phyloP scores from a whole-genome alignment of 2,329 filamentous ascomycete genomes.

The Zymoseptoria brevis region DNA sequence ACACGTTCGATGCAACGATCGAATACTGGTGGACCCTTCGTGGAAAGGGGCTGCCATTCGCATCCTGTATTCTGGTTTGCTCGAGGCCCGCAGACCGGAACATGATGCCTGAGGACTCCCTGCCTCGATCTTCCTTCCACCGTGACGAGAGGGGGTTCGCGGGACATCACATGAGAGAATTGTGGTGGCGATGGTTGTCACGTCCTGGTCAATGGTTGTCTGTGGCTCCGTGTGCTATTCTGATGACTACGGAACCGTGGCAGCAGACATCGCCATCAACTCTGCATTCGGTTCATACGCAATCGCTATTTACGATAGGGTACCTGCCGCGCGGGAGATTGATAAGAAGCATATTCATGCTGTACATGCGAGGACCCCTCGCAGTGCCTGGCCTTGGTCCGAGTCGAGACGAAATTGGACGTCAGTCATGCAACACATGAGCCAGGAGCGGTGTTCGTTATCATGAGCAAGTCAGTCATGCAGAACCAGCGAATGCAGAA shows the following conservation, averaged over 20 bases:
- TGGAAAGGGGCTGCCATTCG: neutral
- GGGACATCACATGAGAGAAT: neutral
- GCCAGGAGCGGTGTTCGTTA: too few species aligned
- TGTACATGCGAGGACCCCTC: too few species aligned
- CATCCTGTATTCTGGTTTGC: neutral
- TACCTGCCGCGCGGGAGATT: too few species aligned
- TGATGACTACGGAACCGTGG: neutral
- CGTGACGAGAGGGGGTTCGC: neutral
- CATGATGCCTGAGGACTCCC: neutral
- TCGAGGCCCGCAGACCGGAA: neutral
- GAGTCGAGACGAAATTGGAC: too few species aligned
- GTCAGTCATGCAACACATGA: too few species aligned
- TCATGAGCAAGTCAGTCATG: too few species aligned
- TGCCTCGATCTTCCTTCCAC: neutral
- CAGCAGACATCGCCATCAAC: neutral
- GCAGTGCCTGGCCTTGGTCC: too few species aligned
- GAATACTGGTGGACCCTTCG: neutral
- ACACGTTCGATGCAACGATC: neutral
- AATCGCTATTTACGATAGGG: too few species aligned
- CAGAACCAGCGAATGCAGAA: too few species aligned
- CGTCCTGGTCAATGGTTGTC: neutral
- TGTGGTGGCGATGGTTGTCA: neutral
- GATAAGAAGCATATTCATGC: too few species aligned
- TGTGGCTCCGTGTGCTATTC: neutral
- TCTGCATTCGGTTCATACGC: too few species aligned